Percentiles rank a stretch among this genome's conserved stretches.
Evolutionary conservation across 1,284 basidiomycete species (phyloP).

Genomic region (Malassezia yamatoensis): DNA sequence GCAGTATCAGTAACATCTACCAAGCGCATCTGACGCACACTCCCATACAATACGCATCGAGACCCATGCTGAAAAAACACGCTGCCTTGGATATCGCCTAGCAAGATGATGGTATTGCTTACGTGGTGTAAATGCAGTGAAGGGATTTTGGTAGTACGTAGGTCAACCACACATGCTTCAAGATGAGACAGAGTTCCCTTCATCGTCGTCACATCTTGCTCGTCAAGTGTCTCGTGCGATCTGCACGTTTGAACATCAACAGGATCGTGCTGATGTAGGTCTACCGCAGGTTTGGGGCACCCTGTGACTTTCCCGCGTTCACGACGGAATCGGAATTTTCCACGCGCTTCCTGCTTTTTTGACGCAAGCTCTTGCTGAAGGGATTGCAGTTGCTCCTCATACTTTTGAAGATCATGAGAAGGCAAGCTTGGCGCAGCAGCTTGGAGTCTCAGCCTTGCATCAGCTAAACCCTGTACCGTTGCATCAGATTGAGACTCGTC

Average conservation of each 20-base stretch:
- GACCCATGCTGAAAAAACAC: conserved; percentile 9
- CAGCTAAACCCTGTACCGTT: conserved; percentile 2
- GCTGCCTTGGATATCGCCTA: conserved; percentile 7
- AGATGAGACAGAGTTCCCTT: neutral
- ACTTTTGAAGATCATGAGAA: conserved; percentile 8
- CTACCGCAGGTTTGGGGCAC: too few relatives aligned
- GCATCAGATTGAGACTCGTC: neutral
- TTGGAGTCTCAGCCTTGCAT: conserved; percentile 14
- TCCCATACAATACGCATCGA: conserved; percentile 1
- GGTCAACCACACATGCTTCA: conserved; percentile 1
- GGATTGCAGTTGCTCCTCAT: conserved; percentile 8
- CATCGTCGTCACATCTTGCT: neutral
- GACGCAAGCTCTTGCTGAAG: conserved; percentile 1
- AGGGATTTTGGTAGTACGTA: neutral
- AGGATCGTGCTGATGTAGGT: too few relatives aligned
- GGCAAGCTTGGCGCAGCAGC: conserved; percentile 3
- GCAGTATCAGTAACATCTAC: neutral
- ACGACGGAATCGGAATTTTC: neutral
- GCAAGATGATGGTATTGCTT: neutral
- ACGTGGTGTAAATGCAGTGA: conserved; percentile 2
- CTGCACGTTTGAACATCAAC: too few relatives aligned
- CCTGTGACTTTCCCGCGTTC: too few relatives aligned
- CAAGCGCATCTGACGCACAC: conserved; percentile 7
- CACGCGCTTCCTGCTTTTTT: neutral
- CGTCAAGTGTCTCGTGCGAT: neutral